Percentiles rank a stretch among this genome's conserved stretches.
phyloP scores from a whole-genome alignment of 2,329 filamentous ascomycete genomes.

The Trichoderma cornu-damae region DNA sequence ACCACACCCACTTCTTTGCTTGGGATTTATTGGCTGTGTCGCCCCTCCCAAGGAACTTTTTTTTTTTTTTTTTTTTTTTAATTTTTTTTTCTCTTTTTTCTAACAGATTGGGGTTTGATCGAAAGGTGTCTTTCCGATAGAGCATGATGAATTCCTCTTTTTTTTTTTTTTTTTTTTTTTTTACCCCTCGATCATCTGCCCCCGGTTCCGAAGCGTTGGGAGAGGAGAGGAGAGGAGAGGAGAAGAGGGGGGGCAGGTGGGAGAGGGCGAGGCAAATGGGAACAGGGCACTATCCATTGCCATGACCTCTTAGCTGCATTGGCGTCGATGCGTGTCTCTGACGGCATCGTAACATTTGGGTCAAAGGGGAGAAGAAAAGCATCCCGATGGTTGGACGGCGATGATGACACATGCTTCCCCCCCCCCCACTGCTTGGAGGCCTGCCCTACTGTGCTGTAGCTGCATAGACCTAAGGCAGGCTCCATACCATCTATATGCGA shows the following conservation, averaged over 20 bases:
- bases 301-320: neutral
- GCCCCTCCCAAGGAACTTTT: neutral
- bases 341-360: neutral
- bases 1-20: neutral
- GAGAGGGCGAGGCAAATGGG: neutral
- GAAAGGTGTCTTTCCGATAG: neutral
- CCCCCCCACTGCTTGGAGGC: constrained; percentile 4
- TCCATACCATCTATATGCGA: neutral
- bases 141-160: neutral
- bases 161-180: too few relatives aligned
- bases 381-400: constrained; percentile 5
- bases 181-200: neutral
- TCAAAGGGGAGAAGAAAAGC: neutral
- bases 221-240: neutral
- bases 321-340: neutral
- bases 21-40: neutral
- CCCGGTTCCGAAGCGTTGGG: neutral
- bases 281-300: neutral
- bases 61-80: too few relatives aligned
- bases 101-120: neutral
- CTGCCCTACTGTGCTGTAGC: constrained; percentile 4
- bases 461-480: constrained; percentile 6
- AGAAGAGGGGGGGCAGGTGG: neutral
- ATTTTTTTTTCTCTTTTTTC: too few relatives aligned
- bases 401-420: constrained; percentile 11